Evolutionary conservation across 129 eudicot genomes (phyloP), one percentile per base, ranked within the genome.

Genomic region (Oenanthe sinensis): DNA sequence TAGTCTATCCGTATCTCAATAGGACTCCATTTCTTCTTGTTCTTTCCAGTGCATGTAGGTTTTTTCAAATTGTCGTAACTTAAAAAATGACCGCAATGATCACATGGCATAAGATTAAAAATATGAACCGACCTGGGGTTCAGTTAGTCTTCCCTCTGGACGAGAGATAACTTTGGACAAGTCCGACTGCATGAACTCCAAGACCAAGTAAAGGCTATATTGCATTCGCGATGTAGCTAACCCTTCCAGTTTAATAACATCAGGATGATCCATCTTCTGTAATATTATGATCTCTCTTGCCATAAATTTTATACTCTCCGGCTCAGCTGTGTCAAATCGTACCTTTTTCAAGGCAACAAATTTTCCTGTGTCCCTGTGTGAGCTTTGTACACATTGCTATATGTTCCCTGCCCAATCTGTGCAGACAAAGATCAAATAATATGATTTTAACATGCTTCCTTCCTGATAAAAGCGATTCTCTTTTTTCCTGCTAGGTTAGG

Each of bases 161-260:
- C 88, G 85, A 39, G 92, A 75, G 49, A 89, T 89, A 74, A 92
- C 81, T 85, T 85, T 85, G 81, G 89, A 83, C 76, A 92, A 88
- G 76, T 89, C 97, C 8, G 94, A 86, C 72, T 42, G 92, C 97
- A 92, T 92, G 82, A 81, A 87, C 40, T 92, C 97, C 17, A 89
- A 88, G 44, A 92, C 95, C 20, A 92, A 83, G 85, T 92, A 92
- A 72, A 92, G 95, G 86, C 97, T 92, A 70, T 89, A 92, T 44
- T 89, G 95, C 97, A 92, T 92, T 83, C 97, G 83, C 12, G 97
- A 92, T 7, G 97, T 92, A 46, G 97, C 97, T 76, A 92, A 80
- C 75, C 97, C 97, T 89, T 92, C 95, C 84, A 92, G 91, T 79
- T 89, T 92, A 71, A 92, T 92, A 26, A 92, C 85, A 81, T 92